phyloP scores from a whole-genome alignment of 2,329 filamentous ascomycete species.

The Capronia americana region DNA sequence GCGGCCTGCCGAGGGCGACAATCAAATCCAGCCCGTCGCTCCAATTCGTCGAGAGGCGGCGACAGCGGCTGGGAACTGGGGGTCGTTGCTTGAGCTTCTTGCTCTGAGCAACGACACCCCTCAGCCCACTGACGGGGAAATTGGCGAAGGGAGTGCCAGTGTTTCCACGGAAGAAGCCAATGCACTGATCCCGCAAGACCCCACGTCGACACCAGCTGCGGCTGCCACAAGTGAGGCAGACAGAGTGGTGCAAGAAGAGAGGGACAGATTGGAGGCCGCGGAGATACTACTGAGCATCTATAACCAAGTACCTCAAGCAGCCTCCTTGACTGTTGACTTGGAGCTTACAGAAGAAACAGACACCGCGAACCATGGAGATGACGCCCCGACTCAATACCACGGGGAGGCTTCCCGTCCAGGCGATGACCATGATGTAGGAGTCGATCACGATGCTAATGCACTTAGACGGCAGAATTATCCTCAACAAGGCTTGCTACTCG shows the following conservation, averaged over 20 bases:
- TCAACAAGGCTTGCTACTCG: neutral
- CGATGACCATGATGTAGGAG: neutral
- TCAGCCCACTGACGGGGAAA: neutral
- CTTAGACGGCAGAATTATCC: neutral
- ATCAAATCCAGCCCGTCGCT: conserved; percentile 1
- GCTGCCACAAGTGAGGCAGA: neutral
- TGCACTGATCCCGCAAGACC: no score
- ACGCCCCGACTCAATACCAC: no score
- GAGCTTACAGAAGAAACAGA: conserved; percentile 4
- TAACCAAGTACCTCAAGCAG: neutral
- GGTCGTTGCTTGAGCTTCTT: neutral
- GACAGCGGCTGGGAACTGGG: neutral
- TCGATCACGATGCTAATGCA: conserved; percentile 2
- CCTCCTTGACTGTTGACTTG: neutral
- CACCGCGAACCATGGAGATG: neutral
- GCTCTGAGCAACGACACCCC: neutral
- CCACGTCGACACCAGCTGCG: neutral
- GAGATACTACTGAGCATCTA: neutral
- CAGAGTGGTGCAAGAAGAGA: neutral
- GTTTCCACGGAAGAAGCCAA: no score
- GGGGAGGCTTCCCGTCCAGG: neutral
- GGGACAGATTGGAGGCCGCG: neutral
- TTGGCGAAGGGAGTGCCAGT: no score
- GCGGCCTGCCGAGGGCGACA: neutral
- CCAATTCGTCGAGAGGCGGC: neutral